phyloP scores from a whole-genome alignment of 2,329 filamentous ascomycete genomes.

The Dendrostoma leiphaemia region DNA sequence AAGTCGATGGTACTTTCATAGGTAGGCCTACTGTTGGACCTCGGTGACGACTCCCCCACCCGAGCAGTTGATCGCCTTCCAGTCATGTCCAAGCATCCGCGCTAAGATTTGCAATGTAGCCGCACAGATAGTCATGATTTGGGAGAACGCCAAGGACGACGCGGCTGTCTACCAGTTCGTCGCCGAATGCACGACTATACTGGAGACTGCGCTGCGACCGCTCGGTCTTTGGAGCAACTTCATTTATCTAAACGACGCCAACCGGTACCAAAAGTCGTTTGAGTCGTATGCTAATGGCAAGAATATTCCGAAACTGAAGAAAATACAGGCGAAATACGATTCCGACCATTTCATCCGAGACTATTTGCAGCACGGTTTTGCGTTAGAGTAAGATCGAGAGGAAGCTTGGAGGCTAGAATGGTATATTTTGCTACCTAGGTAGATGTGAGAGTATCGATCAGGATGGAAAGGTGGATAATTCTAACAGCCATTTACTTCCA shows the following conservation, averaged over 20 bases:
- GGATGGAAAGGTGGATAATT: too few species aligned
- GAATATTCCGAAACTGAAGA: not conserved
- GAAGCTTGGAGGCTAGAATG: too few species aligned
- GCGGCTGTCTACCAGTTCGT: not conserved
- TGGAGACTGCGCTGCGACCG: not conserved
- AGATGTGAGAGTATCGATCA: too few species aligned
- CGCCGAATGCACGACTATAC: not conserved
- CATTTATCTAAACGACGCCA: constrained; percentile 1
- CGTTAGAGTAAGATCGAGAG: not conserved
- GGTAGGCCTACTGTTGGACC: too few species aligned
- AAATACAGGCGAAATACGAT: constrained; percentile 1
- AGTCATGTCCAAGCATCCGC: not conserved
- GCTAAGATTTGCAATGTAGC: not conserved
- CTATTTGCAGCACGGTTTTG: not conserved
- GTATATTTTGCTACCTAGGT: too few species aligned
- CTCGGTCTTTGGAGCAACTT: not conserved
- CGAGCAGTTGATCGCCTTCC: too few species aligned
- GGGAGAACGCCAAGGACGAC: not conserved
- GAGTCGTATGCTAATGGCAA: not conserved
- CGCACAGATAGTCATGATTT: not conserved
- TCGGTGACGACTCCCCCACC: too few species aligned
- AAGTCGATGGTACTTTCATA: not conserved
- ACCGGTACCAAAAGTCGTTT: not conserved
- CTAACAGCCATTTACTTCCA: not conserved
- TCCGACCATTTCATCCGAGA: not conserved